Evolutionary conservation across 139 green algal species (phyloP).

Genomic region (Coelastrella sp.): DNA sequence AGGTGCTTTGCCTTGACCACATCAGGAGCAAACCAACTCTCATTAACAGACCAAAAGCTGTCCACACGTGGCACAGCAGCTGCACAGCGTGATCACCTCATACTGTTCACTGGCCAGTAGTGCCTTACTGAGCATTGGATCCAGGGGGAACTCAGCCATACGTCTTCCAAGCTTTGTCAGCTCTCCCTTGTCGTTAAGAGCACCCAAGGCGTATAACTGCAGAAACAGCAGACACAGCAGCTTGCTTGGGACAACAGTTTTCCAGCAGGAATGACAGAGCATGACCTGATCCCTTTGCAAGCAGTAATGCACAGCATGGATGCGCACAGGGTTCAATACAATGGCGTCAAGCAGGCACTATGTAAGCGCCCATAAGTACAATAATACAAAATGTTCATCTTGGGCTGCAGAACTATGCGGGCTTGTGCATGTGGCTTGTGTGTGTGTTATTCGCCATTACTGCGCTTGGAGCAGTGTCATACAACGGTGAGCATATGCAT

Average conservation of each 20-base stretch:
- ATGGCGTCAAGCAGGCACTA: neutral
- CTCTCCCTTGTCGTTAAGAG: constrained; percentile 95
- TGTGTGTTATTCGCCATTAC: too few relatives aligned
- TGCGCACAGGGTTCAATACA: too few relatives aligned
- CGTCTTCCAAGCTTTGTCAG: constrained; percentile 92
- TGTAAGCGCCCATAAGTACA: neutral
- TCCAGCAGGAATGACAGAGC: neutral
- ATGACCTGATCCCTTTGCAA: neutral
- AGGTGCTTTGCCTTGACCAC: too few relatives aligned
- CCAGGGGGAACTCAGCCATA: constrained; percentile 99
- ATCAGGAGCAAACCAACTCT: too few relatives aligned
- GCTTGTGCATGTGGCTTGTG: too few relatives aligned
- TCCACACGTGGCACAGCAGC: neutral
- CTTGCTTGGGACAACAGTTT: neutral
- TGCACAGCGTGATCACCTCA: constrained; percentile 53
- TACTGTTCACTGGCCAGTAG: constrained; percentile 91
- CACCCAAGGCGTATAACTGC: constrained; percentile 95
- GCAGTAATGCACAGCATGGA: too few relatives aligned
- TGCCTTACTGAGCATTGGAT: constrained; percentile 97
- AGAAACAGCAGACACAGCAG: neutral
- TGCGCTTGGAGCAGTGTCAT: too few relatives aligned
- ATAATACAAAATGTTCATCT: neutral
- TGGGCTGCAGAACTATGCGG: too few relatives aligned
- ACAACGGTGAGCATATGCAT: too few relatives aligned
- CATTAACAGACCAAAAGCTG: too few relatives aligned